These are phyloP conservation scores for Monascus ruber DNA, from an alignment of 2,329 filamentous ascomycete genomes.

Conservation along the genomic window DNA sequence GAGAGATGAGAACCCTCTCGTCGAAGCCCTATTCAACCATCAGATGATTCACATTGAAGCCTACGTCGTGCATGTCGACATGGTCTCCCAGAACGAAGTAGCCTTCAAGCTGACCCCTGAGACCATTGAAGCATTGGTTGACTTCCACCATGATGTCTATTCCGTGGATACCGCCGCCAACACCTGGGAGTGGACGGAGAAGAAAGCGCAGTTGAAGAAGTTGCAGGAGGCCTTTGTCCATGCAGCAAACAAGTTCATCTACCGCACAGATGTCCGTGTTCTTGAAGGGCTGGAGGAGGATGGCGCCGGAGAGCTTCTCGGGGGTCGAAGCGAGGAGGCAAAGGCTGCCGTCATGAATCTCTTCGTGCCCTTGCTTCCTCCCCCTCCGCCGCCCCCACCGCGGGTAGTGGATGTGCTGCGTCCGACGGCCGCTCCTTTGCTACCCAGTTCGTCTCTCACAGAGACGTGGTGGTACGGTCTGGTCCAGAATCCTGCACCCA, in stretches of 20 bases:
- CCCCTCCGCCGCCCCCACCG: slow-evolving; percentile 76
- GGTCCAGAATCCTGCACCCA: slow-evolving; percentile 54
- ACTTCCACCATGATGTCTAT: slow-evolving; percentile 94
- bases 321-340: slow-evolving; percentile 85
- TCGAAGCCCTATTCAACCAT: slow-evolving; percentile 85
- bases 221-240: slow-evolving; percentile 94
- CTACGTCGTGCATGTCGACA: slow-evolving; percentile 97
- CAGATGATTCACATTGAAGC: slow-evolving; percentile 89
- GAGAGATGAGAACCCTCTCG: slow-evolving; percentile 67
- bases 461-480: slow-evolving; percentile 73
- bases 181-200: slow-evolving; percentile 92
- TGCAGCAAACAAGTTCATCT: slow-evolving; percentile 95
- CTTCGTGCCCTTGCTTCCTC: slow-evolving; percentile 75
- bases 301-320: slow-evolving; percentile 82
- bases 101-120: slow-evolving; percentile 95
- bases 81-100: slow-evolving; percentile 95
- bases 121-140: slow-evolving; percentile 83
- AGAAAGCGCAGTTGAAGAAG: slow-evolving; percentile 93
- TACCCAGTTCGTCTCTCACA: slow-evolving; percentile 67
- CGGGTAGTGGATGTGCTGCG: slow-evolving; percentile 82
- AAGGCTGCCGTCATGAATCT: slow-evolving; percentile 74
- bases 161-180: slow-evolving; percentile 79
- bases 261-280: slow-evolving; percentile 73
- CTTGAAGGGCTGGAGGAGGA: slow-evolving; percentile 95
- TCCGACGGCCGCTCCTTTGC: slow-evolving; percentile 55